Conservation (phyloP, 1,139 yeast species). For the Blastobotrys proliferans region DNA sequence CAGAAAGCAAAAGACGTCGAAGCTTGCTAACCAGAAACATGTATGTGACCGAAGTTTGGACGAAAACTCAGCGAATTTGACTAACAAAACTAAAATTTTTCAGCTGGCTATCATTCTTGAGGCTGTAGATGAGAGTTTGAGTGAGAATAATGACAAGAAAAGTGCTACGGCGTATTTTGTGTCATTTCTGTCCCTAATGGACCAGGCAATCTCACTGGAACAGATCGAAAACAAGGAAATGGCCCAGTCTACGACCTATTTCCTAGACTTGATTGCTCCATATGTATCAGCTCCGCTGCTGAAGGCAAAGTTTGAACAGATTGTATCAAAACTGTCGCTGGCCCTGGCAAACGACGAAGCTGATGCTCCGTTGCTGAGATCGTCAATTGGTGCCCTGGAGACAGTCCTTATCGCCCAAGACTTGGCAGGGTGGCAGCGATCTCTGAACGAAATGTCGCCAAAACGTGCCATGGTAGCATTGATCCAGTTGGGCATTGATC, state of each 20-base stretch:
- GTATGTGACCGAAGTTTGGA: constrained; percentile 21
- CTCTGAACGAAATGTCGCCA: constrained; percentile 57
- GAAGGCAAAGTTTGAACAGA: constrained; percentile 68
- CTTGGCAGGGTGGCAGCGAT: constrained; percentile 61
- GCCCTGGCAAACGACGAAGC: constrained; percentile 65
- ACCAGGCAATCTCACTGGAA: constrained; percentile 58
- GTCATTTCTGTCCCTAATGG: constrained; percentile 75
- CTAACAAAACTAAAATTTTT: constrained; percentile 4
- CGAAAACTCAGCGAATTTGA: not conserved
- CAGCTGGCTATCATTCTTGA: constrained; percentile 62
- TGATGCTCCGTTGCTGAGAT: constrained; percentile 80
- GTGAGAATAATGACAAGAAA: constrained; percentile 59
- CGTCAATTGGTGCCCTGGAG: constrained; percentile 84
- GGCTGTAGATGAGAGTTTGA: constrained; percentile 86
- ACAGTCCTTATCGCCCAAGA: constrained; percentile 78
- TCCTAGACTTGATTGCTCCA: constrained; percentile 76
- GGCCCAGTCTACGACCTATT: constrained; percentile 74
- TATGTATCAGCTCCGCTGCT: constrained; percentile 66
- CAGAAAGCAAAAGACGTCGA: constrained; percentile 66
- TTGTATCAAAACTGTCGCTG: constrained; percentile 76
- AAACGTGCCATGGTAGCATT: constrained; percentile 78
- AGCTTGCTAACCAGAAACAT: constrained; percentile 79
- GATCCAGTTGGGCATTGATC: constrained; percentile 75
- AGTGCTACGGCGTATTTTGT: constrained; percentile 71
- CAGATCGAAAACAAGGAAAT: constrained; percentile 54